These are phyloP conservation scores for Aschersonia sp. DNA, from an alignment of 2,329 filamentous ascomycete species.

Conservation along the genomic window DNA sequence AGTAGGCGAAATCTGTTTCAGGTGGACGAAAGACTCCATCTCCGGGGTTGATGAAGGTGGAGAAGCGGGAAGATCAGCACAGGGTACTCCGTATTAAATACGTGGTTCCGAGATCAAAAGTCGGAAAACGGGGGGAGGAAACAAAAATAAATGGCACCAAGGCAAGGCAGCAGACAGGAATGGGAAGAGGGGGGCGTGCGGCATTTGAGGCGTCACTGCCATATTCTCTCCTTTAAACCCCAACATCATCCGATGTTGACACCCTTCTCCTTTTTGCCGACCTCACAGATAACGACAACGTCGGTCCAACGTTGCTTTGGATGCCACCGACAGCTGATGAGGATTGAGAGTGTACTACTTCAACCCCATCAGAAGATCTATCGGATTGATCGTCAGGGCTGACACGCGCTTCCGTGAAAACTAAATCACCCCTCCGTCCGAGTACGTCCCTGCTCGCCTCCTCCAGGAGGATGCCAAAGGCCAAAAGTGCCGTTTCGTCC, in stretches of 20 bases:
- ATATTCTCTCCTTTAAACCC: background rate
- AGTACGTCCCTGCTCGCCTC: slow-evolving; percentile 49
- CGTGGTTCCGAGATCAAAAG: background rate
- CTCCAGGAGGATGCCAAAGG: slow-evolving; percentile 62
- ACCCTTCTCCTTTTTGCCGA: background rate
- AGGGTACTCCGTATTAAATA: background rate
- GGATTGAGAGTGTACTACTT: too few relatives aligned
- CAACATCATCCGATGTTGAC: background rate
- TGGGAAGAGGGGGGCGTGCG: background rate
- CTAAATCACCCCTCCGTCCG: slow-evolving; percentile 52
- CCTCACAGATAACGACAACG: slow-evolving; percentile 1
- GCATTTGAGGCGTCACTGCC: too few relatives aligned
- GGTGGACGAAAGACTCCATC: too few relatives aligned
- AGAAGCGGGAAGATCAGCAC: too few relatives aligned
- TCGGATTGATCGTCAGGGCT: too few relatives aligned
- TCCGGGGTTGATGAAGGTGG: too few relatives aligned
- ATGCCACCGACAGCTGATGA: too few relatives aligned
- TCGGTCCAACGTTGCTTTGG: background rate
- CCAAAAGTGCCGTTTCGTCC: slow-evolving; percentile 66
- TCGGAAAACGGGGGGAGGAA: background rate
- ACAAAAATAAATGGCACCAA: background rate
- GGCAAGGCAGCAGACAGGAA: background rate
- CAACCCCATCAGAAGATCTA: too few relatives aligned
- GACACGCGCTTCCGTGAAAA: slow-evolving; percentile 45
- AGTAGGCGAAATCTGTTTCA: too few relatives aligned